Base-by-base conservation (phyloP, 169 alveolate species). In the Babesia ovata region DNA sequence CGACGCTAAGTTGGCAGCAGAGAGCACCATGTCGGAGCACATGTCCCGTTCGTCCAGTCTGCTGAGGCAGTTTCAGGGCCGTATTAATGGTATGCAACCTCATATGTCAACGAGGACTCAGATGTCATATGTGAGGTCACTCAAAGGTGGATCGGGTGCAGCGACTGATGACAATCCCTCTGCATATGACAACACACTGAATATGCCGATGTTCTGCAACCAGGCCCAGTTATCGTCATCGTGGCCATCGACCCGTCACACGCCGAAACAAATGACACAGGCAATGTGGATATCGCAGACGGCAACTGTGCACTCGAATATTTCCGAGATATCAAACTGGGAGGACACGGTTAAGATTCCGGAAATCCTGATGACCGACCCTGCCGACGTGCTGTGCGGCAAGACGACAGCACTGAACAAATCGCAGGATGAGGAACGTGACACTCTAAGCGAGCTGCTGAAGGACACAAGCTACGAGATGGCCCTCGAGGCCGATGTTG, bases 311-410 rank as follows among this genome's bases (percentile, higher is more conserved):
- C 59, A 66, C 22, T 59, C 76, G n/a, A 79, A 71, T 33, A 36
- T 79, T 0, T 62, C 87, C 44, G 52, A 56, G 76, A 67, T 67
- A n/a, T 45, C 71, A n/a, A 29, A 48, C 66, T 63, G 74, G 70
- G 85, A 82, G 57, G 89, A 74, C 56, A 26, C 9, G n/a, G 85
- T 63, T 13, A 82, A 82, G 54, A 82, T 71, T 22, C 89, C 89
- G 29, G 89, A 82, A 57, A 71, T 82, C 16, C 54, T 82, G 39
- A 24, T 82, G 26, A 73, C 82, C n/a, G 85, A 82, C 53, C 89
- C 89, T 6, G 81, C 82, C 26, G 85, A 82, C 56, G 54, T 82
- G 10, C 60, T 82, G 46, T 56, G 72, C 24, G 89, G 79, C 42
- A 57, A 50, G 19, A 50, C 46, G 9, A 29, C 72, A 0, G 85